A percentile compares a stretch with the other conserved stretches of the same genome.
phyloP scores from a whole-genome alignment of 1,284 basidiomycete genomes.

The Testicularia cyperi region DNA sequence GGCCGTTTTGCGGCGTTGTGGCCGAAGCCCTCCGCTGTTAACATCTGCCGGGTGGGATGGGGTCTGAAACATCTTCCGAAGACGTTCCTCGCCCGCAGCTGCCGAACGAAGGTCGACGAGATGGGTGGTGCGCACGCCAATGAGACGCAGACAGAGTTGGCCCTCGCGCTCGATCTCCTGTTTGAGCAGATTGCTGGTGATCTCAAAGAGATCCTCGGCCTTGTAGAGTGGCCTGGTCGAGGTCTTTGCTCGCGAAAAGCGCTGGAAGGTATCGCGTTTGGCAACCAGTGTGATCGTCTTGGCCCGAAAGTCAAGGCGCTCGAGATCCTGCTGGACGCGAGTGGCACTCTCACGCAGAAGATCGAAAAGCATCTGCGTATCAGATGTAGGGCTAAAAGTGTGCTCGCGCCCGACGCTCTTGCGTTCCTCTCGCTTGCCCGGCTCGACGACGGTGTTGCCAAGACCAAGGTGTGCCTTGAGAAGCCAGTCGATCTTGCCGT shows the following conservation, averaged over 20 bases:
- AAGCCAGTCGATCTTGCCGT: conserved; percentile 47
- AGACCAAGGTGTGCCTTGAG: conserved; percentile 51
- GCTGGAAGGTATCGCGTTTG: conserved; percentile 50
- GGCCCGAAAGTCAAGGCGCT: conserved; percentile 41
- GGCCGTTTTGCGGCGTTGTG: conserved; percentile 6
- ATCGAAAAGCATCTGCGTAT: conserved; percentile 24
- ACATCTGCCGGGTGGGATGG: neutral
- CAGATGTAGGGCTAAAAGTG: conserved; percentile 52
- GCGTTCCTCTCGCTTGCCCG: conserved; percentile 47
- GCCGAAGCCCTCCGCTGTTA: no score
- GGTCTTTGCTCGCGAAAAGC: conserved; percentile 48
- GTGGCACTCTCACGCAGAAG: conserved; percentile 40
- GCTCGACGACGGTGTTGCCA: conserved; percentile 46
- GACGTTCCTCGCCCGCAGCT: conserved; percentile 23
- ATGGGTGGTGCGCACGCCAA: conserved; percentile 48
- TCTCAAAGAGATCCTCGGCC: conserved; percentile 47
- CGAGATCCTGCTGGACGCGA: conserved; percentile 49
- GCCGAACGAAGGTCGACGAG: conserved; percentile 40
- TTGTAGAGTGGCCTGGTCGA: conserved; percentile 15
- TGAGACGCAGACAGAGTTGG: conserved; percentile 39
- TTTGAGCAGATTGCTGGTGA: conserved; percentile 28
- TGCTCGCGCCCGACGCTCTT: conserved; percentile 56
- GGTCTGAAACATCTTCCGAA: conserved; percentile 25
- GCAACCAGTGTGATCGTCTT: conserved; percentile 52
- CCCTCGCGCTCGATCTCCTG: conserved; percentile 38